Base-by-base conservation (phyloP, 148 eudicot species). In the Silene latifolia region DNA sequence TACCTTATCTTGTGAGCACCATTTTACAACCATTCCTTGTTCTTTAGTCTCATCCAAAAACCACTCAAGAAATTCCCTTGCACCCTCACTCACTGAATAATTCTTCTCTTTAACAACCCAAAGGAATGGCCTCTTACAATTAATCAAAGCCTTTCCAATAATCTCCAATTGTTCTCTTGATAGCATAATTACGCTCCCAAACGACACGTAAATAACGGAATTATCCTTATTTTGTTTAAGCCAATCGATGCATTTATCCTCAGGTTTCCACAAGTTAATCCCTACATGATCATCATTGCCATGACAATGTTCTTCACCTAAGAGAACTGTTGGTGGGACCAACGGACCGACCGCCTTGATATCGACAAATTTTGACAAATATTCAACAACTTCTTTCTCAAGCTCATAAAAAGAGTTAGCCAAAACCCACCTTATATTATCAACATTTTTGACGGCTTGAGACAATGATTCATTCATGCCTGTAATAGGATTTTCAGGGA, bases 351-450 rank as follows among this genome's bases (percentile, higher is more conserved):
- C 80, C 1, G 85, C 75, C 67, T 59, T 69, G 15, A 86, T 60
- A 5, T 39, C 66, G 23, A 71, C 58, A 20, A 60, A 35, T n/a
- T 60, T 67, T 1, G 80, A 63, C 73, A 82, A 64, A 18, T 73
- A 71, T 7, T 67, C 73, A n/a, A 83, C 79, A 0, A 72, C 83
- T 6, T 82, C 81, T 46, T 67, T 78, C 68, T 86, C 89, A 68
- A 86, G 84, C 72, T 84, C 86, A 13, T 75, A 47, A 72, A 86
- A 86, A 0, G 89, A 66, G 39, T 86, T 84, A 44, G 62, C 84
- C 13, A 86, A 29, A 25, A 84, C 78, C 85, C 85, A 86, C 13
- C 75, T 84, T n/a, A 69, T 0, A 23, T 82, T 84, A 27, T 78
- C 57, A 56, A 78, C 71, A 59, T 60, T 67, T 46, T 69, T 21